Percentiles rank a stretch among this genome's conserved stretches.
Evolutionary conservation across 768 basidiomycete genomes (phyloP).

Genomic region (Lactarius akahatsu): DNA sequence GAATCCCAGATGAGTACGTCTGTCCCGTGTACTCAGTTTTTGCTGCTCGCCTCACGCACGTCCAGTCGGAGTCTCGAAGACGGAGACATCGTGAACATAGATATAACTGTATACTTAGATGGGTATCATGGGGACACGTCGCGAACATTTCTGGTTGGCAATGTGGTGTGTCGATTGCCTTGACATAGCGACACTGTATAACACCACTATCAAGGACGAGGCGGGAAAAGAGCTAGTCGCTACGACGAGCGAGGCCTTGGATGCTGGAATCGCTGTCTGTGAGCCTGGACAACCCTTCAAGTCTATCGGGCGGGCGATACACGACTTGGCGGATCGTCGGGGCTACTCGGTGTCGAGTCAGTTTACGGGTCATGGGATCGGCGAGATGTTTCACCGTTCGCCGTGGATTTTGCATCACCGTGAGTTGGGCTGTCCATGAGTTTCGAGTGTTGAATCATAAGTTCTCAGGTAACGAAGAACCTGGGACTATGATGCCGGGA

Average conservation of each 20-base stretch:
- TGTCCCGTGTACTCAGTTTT: neutral
- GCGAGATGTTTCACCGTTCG: slow-evolving; percentile 70
- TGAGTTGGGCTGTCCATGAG: slow-evolving; percentile 37
- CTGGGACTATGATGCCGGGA: slow-evolving; percentile 77
- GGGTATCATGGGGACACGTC: slow-evolving; percentile 93
- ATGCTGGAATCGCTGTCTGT: slow-evolving; percentile 70
- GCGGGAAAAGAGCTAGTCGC: slow-evolving; percentile 64
- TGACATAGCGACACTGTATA: neutral
- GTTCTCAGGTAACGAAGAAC: slow-evolving; percentile 71
- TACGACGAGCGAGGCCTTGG: slow-evolving; percentile 62
- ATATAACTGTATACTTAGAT: slow-evolving; percentile 80
- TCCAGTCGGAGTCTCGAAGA: slow-evolving; percentile 75
- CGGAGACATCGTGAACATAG: slow-evolving; percentile 87
- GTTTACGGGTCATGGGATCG: slow-evolving; percentile 88
- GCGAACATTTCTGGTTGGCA: slow-evolving; percentile 75
- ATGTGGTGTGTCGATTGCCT: slow-evolving; percentile 54
- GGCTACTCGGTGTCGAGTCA: slow-evolving; percentile 66
- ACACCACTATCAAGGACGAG: slow-evolving; percentile 51
- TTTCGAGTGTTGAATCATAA: slow-evolving; percentile 2
- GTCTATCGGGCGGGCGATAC: slow-evolving; percentile 70
- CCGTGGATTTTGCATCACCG: slow-evolving; percentile 84
- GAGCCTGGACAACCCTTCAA: slow-evolving; percentile 68
- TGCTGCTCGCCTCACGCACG: slow-evolving; percentile 4
- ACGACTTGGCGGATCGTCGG: slow-evolving; percentile 42
- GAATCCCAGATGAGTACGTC: slow-evolving; percentile 85